A percentile compares a stretch with the other conserved stretches of the same genome.
These are phyloP conservation scores for Simplicillium sp. DNA, from an alignment of 2,329 filamentous ascomycete species.

Conservation along the genomic window DNA sequence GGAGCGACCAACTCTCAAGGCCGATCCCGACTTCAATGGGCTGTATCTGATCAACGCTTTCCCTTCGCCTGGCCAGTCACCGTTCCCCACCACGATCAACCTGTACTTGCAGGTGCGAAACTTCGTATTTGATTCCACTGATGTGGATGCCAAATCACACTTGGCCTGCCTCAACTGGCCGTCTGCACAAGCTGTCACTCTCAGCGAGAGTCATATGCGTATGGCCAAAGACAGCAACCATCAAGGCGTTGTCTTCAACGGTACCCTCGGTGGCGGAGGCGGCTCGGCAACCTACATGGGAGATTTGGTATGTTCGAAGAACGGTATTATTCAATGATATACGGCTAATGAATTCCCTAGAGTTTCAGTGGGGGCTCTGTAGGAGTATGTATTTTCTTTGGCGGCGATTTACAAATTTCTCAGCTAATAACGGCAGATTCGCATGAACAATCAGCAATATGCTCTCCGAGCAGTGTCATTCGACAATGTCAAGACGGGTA, in stretches of 20 bases:
- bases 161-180: conserved; percentile 7
- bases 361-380: too few relatives aligned
- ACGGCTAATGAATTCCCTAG: too few relatives aligned
- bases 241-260: conserved; percentile 9
- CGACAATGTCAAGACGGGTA: conserved; percentile 8
- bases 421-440: conserved; percentile 2
- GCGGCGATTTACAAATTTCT: too few relatives aligned
- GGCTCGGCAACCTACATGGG: conserved; percentile 9
- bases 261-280: conserved; percentile 6
- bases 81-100: conserved; percentile 9
- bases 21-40: conserved; percentile 5
- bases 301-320: conserved; percentile 1
- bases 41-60: conserved; percentile 7
- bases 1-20: conserved; percentile 7
- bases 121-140: conserved; percentile 7
- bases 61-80: conserved; percentile 6
- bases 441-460: conserved; percentile 8
- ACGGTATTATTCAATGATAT: too few relatives aligned
- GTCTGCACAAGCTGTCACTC: conserved; percentile 7
- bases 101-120: conserved; percentile 9
- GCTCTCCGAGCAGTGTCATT: conserved; percentile 7
- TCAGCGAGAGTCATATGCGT: conserved; percentile 7
- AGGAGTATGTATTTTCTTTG: too few relatives aligned
- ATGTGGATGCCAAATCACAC: too few relatives aligned
- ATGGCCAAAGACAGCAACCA: conserved; percentile 7